Evolutionary conservation across 1,139 yeast species (phyloP), one percentile per base, ranked within the genome.

Genomic region (Pichia sp.): DNA sequence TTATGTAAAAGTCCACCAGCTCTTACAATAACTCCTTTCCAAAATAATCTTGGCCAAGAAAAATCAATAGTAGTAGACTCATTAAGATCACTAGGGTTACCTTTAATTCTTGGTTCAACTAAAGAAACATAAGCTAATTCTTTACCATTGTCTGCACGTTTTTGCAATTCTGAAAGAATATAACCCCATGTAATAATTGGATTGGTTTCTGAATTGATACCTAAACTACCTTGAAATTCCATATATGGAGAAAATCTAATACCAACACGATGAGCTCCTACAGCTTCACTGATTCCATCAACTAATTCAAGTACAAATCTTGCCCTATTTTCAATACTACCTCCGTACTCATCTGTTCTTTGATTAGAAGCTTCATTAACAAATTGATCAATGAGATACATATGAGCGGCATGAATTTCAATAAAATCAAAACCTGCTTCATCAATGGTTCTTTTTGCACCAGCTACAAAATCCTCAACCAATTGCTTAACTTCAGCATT

Each of bases 211-310:
- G 66, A 67, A n/a, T 69, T 61, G 30, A 57, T 68, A 28, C 64
- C 67, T 36, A 43, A 57, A 59, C 70, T 66, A 34, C 71, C 75
- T 58, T 70, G 73, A 60, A 69, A 66, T 3, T 56, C 57, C 28
- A 73, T 70, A 70, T 75, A 80, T 40, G 90, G 90, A 8, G 87
- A 79, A 10, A 84, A 57, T 64, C 89, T 72, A 49, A 82, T 63
- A 32, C 77, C 85, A 32, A 79, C 68, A 53, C 69, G 73, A 10
- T 55, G 57, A 9, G 65, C 63, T 29, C 66, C 66, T 43, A 62
- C 55, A 2, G 57, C 59, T 37, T 52, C 60, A 39, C 65, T 60
- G 10, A 77, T 59, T 10, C 63, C 64, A 48, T 71, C 74, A 28
- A 72, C 58, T 34, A 68, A 52, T 49, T 73, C 75, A 27, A 69